Evolutionary conservation across 345 rosid genomes (phyloP).

Genomic region (Dipteronia dyeriana): DNA sequence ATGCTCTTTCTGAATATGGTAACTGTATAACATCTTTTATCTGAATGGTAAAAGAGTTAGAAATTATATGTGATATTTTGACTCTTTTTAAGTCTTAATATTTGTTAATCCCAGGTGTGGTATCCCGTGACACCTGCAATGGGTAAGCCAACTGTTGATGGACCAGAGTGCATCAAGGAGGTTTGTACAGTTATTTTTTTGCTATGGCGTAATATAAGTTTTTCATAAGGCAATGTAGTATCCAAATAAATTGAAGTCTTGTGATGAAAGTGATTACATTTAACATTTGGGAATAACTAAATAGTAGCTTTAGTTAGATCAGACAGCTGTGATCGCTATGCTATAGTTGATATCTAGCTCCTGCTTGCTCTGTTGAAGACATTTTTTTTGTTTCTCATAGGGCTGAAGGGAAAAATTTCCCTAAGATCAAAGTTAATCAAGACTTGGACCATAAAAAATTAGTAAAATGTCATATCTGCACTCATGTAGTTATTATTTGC

Average conservation of each 20-base stretch:
- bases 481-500: background rate
- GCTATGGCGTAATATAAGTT: background rate
- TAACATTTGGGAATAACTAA: background rate
- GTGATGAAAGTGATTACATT: background rate
- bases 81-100: conserved; percentile 1
- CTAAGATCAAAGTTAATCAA: background rate
- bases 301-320: background rate
- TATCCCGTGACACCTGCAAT: conserved; percentile 83
- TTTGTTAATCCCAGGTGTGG: conserved; percentile 56
- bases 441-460: background rate
- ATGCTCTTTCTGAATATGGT: conserved; percentile 25
- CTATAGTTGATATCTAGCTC: background rate
- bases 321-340: background rate
- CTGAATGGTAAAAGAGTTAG: background rate
- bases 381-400: background rate
- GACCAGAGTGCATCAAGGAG: conserved; percentile 92
- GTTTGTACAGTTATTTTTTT: conserved; percentile 32
- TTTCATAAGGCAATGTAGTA: background rate
- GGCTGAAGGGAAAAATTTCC: background rate
- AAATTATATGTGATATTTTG: background rate
- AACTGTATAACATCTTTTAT: background rate
- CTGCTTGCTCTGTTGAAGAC: background rate
- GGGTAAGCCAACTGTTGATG: conserved; percentile 77
- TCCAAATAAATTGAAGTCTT: background rate
- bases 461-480: background rate